A percentile compares a stretch with the other conserved stretches of the same genome.
Conservation (phyloP, 2,329 filamentous ascomycete species). For the Eurotiales sp. region DNA sequence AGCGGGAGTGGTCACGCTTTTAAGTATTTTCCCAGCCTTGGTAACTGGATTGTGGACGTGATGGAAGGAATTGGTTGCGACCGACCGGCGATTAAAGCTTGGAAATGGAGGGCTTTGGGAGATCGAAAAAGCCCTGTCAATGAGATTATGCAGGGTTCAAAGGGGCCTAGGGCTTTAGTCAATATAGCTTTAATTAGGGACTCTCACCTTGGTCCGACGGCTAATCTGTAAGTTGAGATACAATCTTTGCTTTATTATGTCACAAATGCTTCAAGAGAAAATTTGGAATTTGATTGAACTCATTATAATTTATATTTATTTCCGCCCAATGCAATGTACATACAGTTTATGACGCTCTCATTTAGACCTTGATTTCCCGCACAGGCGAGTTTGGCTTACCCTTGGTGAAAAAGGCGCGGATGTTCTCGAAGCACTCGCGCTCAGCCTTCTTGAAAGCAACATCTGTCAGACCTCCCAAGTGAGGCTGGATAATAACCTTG, state of each 20-base stretch:
- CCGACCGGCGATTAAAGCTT: conserved; percentile 18
- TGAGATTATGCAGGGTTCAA: conserved; percentile 22
- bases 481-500: conserved; percentile 12
- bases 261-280: too few species aligned
- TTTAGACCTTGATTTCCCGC: not conserved
- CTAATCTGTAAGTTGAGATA: not conserved
- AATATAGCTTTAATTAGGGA: conserved; percentile 15
- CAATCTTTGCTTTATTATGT: too few species aligned
- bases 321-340: not conserved
- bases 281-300: too few species aligned
- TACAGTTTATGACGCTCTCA: too few species aligned
- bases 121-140: conserved; percentile 17
- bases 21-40: conserved; percentile 58
- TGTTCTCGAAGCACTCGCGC: conserved; percentile 11
- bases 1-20: conserved; percentile 61
- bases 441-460: conserved; percentile 7
- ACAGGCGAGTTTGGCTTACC: conserved; percentile 12
- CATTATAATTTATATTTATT: not conserved
- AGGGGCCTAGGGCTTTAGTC: conserved; percentile 16
- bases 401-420: conserved; percentile 4
- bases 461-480: conserved; percentile 10
- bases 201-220: conserved; percentile 1
- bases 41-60: conserved; percentile 52
- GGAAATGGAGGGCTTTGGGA: conserved; percentile 22
- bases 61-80: conserved; percentile 39